phyloP scores from a whole-genome alignment of 2,329 filamentous ascomycete genomes.

The Penicillium sp. region DNA sequence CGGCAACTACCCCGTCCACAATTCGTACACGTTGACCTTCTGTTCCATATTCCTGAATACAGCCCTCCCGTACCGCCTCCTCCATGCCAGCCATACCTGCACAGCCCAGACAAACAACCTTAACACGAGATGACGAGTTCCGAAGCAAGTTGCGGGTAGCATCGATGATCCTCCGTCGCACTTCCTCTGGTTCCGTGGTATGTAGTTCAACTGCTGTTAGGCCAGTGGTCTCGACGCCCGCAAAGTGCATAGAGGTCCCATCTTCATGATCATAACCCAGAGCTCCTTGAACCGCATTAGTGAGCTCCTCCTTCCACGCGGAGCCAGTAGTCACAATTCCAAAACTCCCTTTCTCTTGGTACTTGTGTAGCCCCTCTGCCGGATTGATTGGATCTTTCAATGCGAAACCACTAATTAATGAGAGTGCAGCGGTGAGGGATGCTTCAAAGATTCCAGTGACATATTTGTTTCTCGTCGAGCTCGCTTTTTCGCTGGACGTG shows the following conservation, averaged over 20 bases:
- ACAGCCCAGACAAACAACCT: constrained; percentile 78
- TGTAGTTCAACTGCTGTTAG: constrained; percentile 79
- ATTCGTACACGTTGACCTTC: constrained; percentile 63
- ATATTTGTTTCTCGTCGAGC: constrained; percentile 43
- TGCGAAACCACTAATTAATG: constrained; percentile 48
- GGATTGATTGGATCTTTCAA: constrained; percentile 20
- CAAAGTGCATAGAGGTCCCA: constrained; percentile 56
- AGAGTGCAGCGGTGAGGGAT: constrained; percentile 64
- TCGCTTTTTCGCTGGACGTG: constrained; percentile 19
- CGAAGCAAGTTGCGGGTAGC: constrained; percentile 67
- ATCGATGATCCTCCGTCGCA: constrained; percentile 63
- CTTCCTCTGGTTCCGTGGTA: constrained; percentile 60
- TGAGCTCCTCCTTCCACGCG: constrained; percentile 75
- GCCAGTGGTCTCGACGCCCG: constrained; percentile 78
- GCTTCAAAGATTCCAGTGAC: constrained; percentile 88
- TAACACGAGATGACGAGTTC: constrained; percentile 50
- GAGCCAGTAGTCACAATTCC: constrained; percentile 86
- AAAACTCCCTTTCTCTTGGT: constrained; percentile 55
- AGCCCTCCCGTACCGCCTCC: constrained; percentile 68
- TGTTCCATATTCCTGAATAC: constrained; percentile 61
- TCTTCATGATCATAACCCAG: constrained; percentile 52
- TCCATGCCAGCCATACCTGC: constrained; percentile 89
- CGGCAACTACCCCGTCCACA: constrained; percentile 64
- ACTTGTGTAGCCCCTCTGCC: constrained; percentile 23
- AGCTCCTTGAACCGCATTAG: constrained; percentile 61